These are phyloP conservation scores for Sarocladium strictum DNA, from an alignment of 2,329 filamentous ascomycete species.

Conservation along the genomic window DNA sequence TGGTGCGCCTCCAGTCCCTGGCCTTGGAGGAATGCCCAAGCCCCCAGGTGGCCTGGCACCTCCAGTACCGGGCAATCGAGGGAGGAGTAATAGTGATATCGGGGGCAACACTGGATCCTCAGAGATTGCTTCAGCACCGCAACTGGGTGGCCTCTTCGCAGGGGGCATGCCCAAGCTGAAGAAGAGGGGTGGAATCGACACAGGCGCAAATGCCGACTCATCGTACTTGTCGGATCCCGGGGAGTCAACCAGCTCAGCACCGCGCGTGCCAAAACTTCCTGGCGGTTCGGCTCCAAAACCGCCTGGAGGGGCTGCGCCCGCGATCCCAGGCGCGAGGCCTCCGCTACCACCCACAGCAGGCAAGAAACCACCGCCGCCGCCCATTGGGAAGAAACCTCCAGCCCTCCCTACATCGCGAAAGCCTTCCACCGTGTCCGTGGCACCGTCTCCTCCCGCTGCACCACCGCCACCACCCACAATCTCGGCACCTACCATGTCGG, in stretches of 20 bases:
- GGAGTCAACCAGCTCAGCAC: constrained; percentile 22
- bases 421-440: constrained; percentile 35
- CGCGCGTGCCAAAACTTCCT: constrained; percentile 48
- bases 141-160: constrained; percentile 82
- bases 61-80: constrained; percentile 63
- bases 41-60: constrained; percentile 64
- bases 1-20: constrained; percentile 77
- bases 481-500: constrained; percentile 35
- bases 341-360: constrained; percentile 1
- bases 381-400: constrained; percentile 69
- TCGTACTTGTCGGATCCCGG: constrained; percentile 78
- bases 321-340: constrained; percentile 35
- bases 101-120: constrained; percentile 36
- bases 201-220: constrained; percentile 52
- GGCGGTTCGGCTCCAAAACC: constrained; percentile 48
- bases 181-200: constrained; percentile 78
- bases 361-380: constrained; percentile 65
- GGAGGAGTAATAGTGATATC: constrained; percentile 79
- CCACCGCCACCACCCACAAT: constrained; percentile 33
- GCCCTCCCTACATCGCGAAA: constrained; percentile 56
- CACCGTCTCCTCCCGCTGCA: constrained; percentile 26
- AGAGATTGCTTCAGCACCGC: constrained; percentile 59
- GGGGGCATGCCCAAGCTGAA: constrained; percentile 94
- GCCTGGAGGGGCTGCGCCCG: constrained; percentile 53
- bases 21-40: constrained; percentile 40